Percentiles rank a stretch among this genome's conserved stretches.
phyloP scores from a whole-genome alignment of 768 basidiomycete species.

The Porphyrellus cyaneotinctus region DNA sequence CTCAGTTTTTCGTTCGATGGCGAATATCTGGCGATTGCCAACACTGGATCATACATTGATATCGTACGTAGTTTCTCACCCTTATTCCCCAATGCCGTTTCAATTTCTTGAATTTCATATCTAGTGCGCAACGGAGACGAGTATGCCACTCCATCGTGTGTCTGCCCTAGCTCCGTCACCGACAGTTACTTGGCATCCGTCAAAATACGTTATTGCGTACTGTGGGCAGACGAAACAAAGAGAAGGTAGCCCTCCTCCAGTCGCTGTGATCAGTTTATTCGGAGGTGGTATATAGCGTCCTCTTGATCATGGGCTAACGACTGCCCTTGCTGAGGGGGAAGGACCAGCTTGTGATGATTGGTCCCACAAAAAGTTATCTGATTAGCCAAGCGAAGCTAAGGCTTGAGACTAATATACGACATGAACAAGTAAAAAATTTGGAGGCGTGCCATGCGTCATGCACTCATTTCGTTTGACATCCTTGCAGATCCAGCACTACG shows the following conservation, averaged over 20 bases:
- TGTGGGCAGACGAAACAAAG: constrained; percentile 70
- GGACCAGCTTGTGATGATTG: background rate
- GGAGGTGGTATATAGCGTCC: constrained; percentile 41
- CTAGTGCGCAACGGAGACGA: constrained; percentile 78
- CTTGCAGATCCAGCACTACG: background rate
- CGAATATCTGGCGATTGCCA: constrained; percentile 78
- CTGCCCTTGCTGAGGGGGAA: background rate
- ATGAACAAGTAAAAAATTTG: background rate
- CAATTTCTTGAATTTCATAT: background rate
- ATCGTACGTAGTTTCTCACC: constrained; percentile 48
- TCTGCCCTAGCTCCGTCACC: constrained; percentile 68
- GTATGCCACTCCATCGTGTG: constrained; percentile 70
- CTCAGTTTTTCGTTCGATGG: constrained; percentile 82
- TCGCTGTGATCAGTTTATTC: constrained; percentile 70
- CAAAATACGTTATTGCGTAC: constrained; percentile 75
- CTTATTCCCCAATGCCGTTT: background rate
- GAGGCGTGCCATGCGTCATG: background rate
- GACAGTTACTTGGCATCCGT: constrained; percentile 79
- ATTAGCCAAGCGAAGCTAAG: background rate
- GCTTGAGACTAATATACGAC: background rate
- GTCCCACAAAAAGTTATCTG: background rate
- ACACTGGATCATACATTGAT: constrained; percentile 67
- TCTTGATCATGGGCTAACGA: background rate
- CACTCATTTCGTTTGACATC: background rate
- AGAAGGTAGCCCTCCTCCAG: constrained; percentile 62